Evolutionary conservation across 2,329 filamentous ascomycete genomes (phyloP), one percentile per base, ranked within the genome.

Genomic region (Metarhizium anisopliae): DNA sequence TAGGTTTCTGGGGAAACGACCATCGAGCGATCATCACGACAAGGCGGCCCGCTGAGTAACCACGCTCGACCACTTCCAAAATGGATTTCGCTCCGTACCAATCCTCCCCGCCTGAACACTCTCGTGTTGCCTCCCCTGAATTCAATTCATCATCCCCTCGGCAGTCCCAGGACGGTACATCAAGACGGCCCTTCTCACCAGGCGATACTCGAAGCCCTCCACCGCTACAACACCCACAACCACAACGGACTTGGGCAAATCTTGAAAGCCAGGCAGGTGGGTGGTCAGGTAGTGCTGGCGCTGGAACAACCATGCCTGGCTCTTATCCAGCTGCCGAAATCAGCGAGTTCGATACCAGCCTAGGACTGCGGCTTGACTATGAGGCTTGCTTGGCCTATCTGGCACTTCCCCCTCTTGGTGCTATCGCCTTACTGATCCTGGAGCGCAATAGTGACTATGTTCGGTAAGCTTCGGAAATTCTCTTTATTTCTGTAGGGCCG

Each of bases 11-110:
- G 13, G 38, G 14, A 40, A 40, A 14, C 38, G 11, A 5, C 4
- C n/a, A 6, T 18, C 42, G n/a, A 45, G 14, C 6, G 18, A 7
- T 45, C 2, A 45, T 49, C 25, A 16, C 45, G 25, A 49, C 25
- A 49, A 29, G 13, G 13, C 25, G 6, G 7, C 25, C 13, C 25
- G 20, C 13, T 16, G 20, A 29, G 20, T 4, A 29, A 49, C 20
- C 3, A 49, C 3, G 8, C 18, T 29, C 18, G 8, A 16, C 25
- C 13, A 30, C 13, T 25, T 29, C 60, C 58, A 75, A 64, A 55
- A 94, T 94, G 89, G 89, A 96, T 76, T 99, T 97, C 70, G 94
- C 94, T 50, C 94, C 94, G 42, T 99, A 97, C 74, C 94, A 97
- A 77, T 93, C 93, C 71, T 87, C 87, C 51, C 87, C 88, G 16